Percentiles rank a stretch among this genome's conserved stretches.
These are phyloP conservation scores for barrel medic (Medicago truncatula) DNA, from an alignment of 306 rosid species.

Conservation along the genomic window DNA sequence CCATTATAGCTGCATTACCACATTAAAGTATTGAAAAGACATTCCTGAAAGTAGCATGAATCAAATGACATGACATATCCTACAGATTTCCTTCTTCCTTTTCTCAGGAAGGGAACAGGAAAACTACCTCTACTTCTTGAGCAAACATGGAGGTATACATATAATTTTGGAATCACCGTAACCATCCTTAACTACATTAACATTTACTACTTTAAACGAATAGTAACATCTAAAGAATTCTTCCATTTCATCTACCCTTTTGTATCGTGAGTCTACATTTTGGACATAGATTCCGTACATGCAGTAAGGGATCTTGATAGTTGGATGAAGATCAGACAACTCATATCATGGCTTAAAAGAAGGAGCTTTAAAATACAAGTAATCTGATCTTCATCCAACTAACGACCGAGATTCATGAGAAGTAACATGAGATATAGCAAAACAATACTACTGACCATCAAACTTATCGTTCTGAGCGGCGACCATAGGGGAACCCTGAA, in stretches of 20 bases:
- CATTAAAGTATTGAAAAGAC: constrained; percentile 80
- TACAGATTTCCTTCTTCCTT: constrained; percentile 38
- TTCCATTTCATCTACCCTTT: neutral
- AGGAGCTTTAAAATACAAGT: too few species aligned
- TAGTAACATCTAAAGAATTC: neutral
- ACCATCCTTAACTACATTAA: neutral
- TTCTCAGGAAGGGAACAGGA: constrained; percentile 13
- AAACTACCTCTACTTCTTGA: constrained; percentile 9
- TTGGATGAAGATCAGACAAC: too few species aligned
- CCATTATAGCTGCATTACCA: constrained; percentile 96
- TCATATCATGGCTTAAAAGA: too few species aligned
- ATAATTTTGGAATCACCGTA: neutral
- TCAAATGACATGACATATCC: constrained; percentile 59
- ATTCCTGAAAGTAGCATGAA: constrained; percentile 70
- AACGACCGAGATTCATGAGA: too few species aligned
- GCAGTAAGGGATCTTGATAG: too few species aligned
- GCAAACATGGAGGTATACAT: neutral
- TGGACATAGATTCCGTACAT: neutral
- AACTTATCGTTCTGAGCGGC: constrained; percentile 93
- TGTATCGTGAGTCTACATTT: neutral
- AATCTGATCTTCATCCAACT: too few species aligned
- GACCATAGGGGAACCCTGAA: constrained; percentile 85
- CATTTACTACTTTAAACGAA: constrained; percentile 20
- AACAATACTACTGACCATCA: constrained; percentile 49
- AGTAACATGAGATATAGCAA: too few species aligned